Evolutionary conservation across 106 monocot species (phyloP).

Genomic region (Gastrodia elata): DNA sequence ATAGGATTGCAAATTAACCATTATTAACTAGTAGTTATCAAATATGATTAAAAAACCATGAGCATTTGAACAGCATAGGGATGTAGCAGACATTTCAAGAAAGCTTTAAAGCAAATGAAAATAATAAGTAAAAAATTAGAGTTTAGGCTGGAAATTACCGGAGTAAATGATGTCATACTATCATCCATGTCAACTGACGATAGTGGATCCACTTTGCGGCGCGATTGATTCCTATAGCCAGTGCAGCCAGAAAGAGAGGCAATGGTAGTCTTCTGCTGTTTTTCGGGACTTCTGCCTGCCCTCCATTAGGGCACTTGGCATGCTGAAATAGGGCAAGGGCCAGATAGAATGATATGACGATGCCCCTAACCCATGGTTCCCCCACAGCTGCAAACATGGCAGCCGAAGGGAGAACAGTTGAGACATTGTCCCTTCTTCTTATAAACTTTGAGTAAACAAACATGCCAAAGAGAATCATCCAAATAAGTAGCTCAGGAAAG

Average conservation of each 20-base stretch:
- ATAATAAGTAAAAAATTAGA: neutral
- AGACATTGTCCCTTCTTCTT: constrained; percentile 38
- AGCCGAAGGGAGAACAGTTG: constrained; percentile 47
- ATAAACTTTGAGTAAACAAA: constrained; percentile 44
- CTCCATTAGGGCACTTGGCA: constrained; percentile 24
- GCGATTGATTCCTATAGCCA: constrained; percentile 58
- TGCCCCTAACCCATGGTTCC: constrained; percentile 59
- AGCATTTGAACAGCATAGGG: neutral
- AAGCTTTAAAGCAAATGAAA: neutral
- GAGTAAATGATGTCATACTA: constrained; percentile 22
- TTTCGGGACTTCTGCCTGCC: neutral
- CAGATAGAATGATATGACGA: constrained; percentile 40
- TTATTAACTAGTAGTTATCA: neutral
- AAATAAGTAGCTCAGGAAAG: constrained; percentile 43
- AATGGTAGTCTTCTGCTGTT: constrained; percentile 25
- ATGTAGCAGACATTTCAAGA: neutral
- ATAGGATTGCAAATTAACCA: neutral
- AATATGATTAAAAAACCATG: neutral
- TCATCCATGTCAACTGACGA: constrained; percentile 83
- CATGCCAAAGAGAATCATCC: constrained; percentile 25
- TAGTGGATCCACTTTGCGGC: constrained; percentile 60
- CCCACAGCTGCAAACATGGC: constrained; percentile 52
- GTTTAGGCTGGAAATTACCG: neutral
- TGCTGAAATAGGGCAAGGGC: constrained; percentile 51
- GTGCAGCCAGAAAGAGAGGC: constrained; percentile 40